Evolutionary conservation across 1,139 yeast species (phyloP), one percentile per base, ranked within the genome.

Genomic region (Hemisphaericaspora subhashii): DNA sequence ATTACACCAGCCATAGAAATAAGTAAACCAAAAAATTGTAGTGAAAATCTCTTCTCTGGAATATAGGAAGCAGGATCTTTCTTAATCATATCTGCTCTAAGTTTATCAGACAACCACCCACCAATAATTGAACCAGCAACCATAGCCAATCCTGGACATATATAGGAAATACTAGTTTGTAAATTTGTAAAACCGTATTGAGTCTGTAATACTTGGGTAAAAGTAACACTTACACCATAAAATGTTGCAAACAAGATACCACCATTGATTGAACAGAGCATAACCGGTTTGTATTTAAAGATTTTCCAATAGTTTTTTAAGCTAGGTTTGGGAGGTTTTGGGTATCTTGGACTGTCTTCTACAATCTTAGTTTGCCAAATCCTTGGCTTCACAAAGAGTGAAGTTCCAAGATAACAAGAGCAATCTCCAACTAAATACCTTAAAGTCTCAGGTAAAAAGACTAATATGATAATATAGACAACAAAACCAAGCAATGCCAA

Each of bases 361-460:
- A 57, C 55, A 1, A 67, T 33, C 37, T 55, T 60, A 27, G 42
- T 45, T 43, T 70, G 76, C 13, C 40, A 44, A 3, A 62, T 42
- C 18, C 45, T 45, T 6, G 74, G 71, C 20, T 43, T 51, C 10
- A 68, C 56, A 26, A 66, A 38, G 52, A 55, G 52, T 0, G 53
- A 38, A 5, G 47, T 40, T 4, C 48, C 42, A 24, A 45, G 39
- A 34, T 55, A 55, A 23, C 46, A 45, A 22, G 59, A 68, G 2
- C 80, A 81, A 50, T 74, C 68, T 0, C 85, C 85, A 9, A 79
- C 83, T 15, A 78, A 59, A 42, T 68, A 75, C 22, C 83, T 54
- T 33, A 77, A 54, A 0, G 83, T 79, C 48, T 79, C 84, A 3
- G 84, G 83, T 12, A 77, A 56, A 15, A 72, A 56, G 17, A 71